These are phyloP conservation scores for Limonium bicolor DNA, from an alignment of 148 eudicot genomes.

Conservation along the genomic window DNA sequence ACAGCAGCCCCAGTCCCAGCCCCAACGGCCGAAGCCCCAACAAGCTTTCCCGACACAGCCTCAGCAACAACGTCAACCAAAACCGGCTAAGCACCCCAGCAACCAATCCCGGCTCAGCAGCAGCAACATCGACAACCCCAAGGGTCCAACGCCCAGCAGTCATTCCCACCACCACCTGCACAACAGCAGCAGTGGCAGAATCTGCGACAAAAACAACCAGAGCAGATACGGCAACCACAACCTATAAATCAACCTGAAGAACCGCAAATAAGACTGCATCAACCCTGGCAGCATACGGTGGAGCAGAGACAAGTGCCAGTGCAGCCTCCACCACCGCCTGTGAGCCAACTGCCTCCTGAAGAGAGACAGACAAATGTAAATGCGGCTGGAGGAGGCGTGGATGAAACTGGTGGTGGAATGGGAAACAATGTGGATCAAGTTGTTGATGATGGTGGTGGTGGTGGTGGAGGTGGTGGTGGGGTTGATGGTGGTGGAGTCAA, in stretches of 20 bases:
- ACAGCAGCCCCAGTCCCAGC: too few relatives aligned
- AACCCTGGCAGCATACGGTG: background rate
- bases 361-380: background rate
- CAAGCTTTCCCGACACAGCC: too few relatives aligned
- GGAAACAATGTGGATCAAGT: conserved; percentile 2
- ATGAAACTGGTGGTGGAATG: conserved; percentile 4
- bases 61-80: conserved; percentile 1
- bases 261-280: background rate
- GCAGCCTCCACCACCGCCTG: conserved; percentile 2
- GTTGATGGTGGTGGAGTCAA: conserved; percentile 13
- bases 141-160: conserved; percentile 1
- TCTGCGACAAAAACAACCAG: conserved; percentile 1
- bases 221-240: background rate
- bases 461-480: conserved; percentile 7
- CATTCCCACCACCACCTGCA: background rate
- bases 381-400: background rate
- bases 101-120: conserved; percentile 1
- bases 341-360: conserved; percentile 15
- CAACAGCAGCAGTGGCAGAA: conserved; percentile 7
- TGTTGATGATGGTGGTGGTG: conserved; percentile 4
- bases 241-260: background rate
- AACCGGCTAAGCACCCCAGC: too few relatives aligned
- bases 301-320: background rate
- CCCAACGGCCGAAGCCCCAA: too few relatives aligned
- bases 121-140: background rate